phyloP scores from a whole-genome alignment of 163 green algal genomes.

The Scenedesmus sp. region DNA sequence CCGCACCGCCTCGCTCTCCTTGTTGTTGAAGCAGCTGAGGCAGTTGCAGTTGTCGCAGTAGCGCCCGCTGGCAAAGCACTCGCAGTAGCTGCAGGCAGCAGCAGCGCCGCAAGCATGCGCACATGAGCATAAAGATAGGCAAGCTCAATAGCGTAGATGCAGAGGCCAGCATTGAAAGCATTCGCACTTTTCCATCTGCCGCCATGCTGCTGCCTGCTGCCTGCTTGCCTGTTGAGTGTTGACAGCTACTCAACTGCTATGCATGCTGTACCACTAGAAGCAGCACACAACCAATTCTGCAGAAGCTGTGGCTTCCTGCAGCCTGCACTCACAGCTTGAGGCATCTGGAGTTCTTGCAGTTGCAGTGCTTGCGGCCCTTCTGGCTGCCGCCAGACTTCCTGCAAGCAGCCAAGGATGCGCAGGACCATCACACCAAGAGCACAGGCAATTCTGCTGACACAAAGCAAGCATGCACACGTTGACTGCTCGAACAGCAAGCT shows the following conservation, averaged over 20 bases:
- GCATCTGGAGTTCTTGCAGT: slow-evolving; percentile 97
- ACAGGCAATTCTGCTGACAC: background rate
- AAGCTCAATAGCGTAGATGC: background rate
- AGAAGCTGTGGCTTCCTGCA: background rate
- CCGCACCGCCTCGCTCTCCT: slow-evolving; percentile 83
- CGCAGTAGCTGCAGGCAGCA: slow-evolving; percentile 87
- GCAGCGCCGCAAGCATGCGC: background rate
- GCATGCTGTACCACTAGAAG: background rate
- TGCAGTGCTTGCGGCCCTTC: slow-evolving; percentile 81
- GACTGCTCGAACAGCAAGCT: background rate
- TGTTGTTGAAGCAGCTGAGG: slow-evolving; percentile 97
- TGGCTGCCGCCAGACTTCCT: slow-evolving; percentile 13
- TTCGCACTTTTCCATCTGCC: background rate
- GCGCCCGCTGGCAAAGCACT: slow-evolving; percentile 96
- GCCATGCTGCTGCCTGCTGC: background rate
- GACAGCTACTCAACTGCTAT: background rate
- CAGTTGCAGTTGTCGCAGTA: slow-evolving; percentile 99
- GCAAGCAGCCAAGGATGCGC: background rate
- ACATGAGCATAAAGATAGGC: background rate
- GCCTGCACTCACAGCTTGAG: slow-evolving; percentile 90
- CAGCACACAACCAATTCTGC: background rate
- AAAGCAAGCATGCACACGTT: background rate
- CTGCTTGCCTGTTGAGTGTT: background rate
- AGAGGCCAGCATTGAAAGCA: background rate
- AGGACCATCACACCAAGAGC: background rate